phyloP scores from a whole-genome alignment of 495 filamentous ascomycete genomes.

The Tuber indicum region DNA sequence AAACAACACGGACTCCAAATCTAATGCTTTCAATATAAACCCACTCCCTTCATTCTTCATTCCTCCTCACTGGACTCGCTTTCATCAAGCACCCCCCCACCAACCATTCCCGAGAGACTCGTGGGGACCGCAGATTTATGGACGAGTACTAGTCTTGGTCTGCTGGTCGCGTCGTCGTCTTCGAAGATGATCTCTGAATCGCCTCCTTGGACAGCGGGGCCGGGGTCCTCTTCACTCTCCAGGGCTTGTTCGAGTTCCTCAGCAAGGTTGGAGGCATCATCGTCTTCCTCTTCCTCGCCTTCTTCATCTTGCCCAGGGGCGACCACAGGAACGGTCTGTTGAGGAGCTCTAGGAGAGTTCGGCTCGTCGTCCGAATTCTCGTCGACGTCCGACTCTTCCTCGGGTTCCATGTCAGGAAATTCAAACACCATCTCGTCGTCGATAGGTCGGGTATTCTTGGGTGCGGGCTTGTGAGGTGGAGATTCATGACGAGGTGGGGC shows the following conservation, averaged over 20 bases:
- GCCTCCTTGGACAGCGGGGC: slow-evolving; percentile 16
- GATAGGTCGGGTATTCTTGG: background rate
- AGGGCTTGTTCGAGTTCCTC: slow-evolving; percentile 32
- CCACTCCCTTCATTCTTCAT: background rate
- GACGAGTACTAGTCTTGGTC: slow-evolving; percentile 9
- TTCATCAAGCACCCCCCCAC: slow-evolving; percentile 3
- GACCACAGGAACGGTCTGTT: background rate
- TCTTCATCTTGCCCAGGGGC: slow-evolving; percentile 10
- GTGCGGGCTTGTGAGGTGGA: background rate
- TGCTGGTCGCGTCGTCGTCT: slow-evolving; percentile 16
- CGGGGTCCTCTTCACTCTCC: slow-evolving; percentile 23
- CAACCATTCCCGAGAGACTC: slow-evolving; percentile 13
- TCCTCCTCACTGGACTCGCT: slow-evolving; percentile 17
- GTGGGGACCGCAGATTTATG: slow-evolving; percentile 7
- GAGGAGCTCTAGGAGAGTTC: slow-evolving; percentile 2
- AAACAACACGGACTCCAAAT: background rate
- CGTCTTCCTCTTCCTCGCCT: slow-evolving; percentile 28
- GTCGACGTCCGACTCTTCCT: background rate
- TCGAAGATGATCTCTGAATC: slow-evolving; percentile 30
- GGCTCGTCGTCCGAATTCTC: slow-evolving; percentile 22
- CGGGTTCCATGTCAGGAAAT: slow-evolving; percentile 2
- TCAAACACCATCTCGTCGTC: background rate
- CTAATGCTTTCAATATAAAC: background rate
- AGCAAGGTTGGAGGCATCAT: slow-evolving; percentile 26
- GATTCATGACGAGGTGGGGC: slow-evolving; percentile 10